Conservation (phyloP, 352 stramenopile species). For the Phytophthora megakarya region DNA sequence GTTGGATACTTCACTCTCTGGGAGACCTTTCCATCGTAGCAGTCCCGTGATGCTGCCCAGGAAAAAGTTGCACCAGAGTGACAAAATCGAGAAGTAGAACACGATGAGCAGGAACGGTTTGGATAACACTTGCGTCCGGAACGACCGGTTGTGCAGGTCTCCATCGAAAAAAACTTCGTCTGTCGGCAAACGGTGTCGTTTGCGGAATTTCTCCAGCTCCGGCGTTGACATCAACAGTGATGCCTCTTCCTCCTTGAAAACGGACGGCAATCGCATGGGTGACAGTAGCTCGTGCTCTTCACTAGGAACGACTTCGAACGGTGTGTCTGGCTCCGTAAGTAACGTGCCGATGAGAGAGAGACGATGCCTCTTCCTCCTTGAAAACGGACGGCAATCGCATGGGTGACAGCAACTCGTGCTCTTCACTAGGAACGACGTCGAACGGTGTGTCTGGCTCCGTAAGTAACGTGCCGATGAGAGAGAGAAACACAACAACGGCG, state of each 20-base stretch:
- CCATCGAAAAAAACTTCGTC: slow-evolving; percentile 47
- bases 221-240: slow-evolving; percentile 56
- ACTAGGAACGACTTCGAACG: slow-evolving; percentile 37
- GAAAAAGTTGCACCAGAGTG: slow-evolving; percentile 89
- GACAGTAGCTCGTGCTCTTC: slow-evolving; percentile 58
- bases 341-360: no score
- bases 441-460: slow-evolving; percentile 66
- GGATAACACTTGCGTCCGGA: slow-evolving; percentile 65
- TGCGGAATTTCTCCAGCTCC: slow-evolving; percentile 48
- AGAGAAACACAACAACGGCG: slow-evolving; percentile 50
- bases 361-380: slow-evolving; percentile 57
- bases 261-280: slow-evolving; percentile 56
- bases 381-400: slow-evolving; percentile 65
- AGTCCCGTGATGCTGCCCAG: slow-evolving; percentile 68
- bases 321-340: slow-evolving; percentile 60
- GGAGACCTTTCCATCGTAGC: slow-evolving; percentile 56
- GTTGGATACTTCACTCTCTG: slow-evolving; percentile 40
- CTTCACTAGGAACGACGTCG: slow-evolving; percentile 26
- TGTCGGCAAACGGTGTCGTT: slow-evolving; percentile 25
- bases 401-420: slow-evolving; percentile 58
- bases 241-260: slow-evolving; percentile 63
- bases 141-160: slow-evolving; percentile 58
- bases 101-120: slow-evolving; percentile 69
- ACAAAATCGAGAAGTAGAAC: slow-evolving; percentile 75
- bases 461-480: slow-evolving; percentile 54